Conservation (phyloP, 1,139 yeast species). For the Saccharomycopsis hybrid region DNA sequence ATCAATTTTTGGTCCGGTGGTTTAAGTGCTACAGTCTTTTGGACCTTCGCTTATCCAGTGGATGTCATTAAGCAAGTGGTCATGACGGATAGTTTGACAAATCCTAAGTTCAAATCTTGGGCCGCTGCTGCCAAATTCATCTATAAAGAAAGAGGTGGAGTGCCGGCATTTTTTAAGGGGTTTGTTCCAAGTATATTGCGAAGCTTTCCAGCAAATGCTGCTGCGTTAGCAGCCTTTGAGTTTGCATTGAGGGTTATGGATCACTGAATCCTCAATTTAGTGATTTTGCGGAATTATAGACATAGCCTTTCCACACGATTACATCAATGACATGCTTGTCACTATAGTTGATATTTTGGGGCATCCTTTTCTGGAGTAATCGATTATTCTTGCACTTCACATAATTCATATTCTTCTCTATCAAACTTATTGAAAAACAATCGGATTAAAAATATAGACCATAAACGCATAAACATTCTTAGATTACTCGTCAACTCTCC, state of each 20-base stretch:
- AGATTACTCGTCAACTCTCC: too few relatives aligned
- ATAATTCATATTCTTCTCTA: too few relatives aligned
- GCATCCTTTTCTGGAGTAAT: too few relatives aligned
- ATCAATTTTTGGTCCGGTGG: constrained; percentile 17
- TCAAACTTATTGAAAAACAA: too few relatives aligned
- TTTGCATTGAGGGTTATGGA: constrained; percentile 33
- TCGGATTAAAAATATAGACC: too few relatives aligned
- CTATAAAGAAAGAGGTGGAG: constrained; percentile 52
- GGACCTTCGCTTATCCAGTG: constrained; percentile 86
- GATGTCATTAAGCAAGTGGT: constrained; percentile 87
- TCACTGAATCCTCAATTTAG: too few relatives aligned
- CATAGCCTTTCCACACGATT: too few relatives aligned
- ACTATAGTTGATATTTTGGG: too few relatives aligned
- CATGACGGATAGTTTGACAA: constrained; percentile 69
- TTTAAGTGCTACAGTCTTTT: constrained; percentile 65
- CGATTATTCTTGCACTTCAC: too few relatives aligned
- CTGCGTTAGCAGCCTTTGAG: constrained; percentile 88
- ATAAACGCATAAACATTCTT: too few relatives aligned
- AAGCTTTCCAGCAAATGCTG: constrained; percentile 88
- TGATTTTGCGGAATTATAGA: too few relatives aligned
- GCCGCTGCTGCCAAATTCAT: constrained; percentile 65
- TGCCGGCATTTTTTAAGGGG: constrained; percentile 68
- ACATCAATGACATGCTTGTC: too few relatives aligned
- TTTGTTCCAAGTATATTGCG: constrained; percentile 70
- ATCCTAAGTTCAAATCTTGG: constrained; percentile 69